phyloP scores from a whole-genome alignment of 257 asterid species.

The Solanum pinnatisectum region DNA sequence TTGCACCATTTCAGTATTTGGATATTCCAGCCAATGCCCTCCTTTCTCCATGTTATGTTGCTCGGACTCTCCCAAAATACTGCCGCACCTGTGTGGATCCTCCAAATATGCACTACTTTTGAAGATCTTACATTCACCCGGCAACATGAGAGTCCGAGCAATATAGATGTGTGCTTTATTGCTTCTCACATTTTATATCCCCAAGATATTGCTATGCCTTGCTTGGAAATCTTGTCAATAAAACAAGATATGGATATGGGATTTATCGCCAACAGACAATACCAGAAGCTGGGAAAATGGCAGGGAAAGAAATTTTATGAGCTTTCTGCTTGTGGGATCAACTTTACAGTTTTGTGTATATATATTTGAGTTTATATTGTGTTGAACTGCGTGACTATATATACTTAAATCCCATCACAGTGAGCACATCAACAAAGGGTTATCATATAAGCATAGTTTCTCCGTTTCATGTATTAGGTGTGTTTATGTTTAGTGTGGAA shows the following conservation, averaged over 20 bases:
- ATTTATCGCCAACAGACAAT: background rate
- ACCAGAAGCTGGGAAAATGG: background rate
- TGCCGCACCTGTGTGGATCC: background rate
- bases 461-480: background rate
- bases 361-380: background rate
- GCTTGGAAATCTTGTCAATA: background rate
- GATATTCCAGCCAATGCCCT: background rate
- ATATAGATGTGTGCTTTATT: background rate
- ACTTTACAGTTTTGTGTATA: background rate
- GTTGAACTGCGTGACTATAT: background rate
- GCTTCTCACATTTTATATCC: background rate
- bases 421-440: background rate
- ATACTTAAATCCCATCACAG: background rate
- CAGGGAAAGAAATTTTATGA: background rate
- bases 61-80: background rate
- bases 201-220: background rate
- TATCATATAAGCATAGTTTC: background rate
- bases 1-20: background rate
- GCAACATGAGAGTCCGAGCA: background rate
- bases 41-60: background rate
- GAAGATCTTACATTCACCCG: background rate
- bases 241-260: background rate
- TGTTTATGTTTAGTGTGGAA: background rate
- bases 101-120: background rate
- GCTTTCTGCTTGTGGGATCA: background rate